These are phyloP conservation scores for Centella asiatica DNA, from an alignment of 129 eudicot species.

Conservation along the genomic window DNA sequence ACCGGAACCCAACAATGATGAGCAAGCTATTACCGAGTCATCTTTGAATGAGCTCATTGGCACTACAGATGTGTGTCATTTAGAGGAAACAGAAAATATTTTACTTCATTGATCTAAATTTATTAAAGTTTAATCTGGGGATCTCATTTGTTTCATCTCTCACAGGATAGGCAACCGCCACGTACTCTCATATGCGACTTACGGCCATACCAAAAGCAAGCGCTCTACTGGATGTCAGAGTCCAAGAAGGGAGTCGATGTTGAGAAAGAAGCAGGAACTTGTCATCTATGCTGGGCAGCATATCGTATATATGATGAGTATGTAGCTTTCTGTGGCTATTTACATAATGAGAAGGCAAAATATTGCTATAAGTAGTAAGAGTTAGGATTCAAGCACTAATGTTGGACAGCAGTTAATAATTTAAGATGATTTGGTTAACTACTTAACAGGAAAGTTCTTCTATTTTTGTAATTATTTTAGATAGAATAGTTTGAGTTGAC, in stretches of 20 bases:
- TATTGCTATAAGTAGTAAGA: too few relatives aligned
- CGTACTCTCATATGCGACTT: conserved; percentile 52
- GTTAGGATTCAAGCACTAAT: too few relatives aligned
- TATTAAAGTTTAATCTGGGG: not conserved
- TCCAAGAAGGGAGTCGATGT: conserved; percentile 54
- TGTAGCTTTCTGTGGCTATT: too few relatives aligned
- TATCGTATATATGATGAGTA: conserved; percentile 72
- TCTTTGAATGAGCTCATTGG: conserved; percentile 83
- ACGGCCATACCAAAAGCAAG: conserved; percentile 83
- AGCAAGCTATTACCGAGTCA: conserved; percentile 58
- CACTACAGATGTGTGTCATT: conserved; percentile 61
- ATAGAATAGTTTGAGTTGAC: too few relatives aligned
- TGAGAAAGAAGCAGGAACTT: conserved; percentile 56
- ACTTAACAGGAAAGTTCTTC: too few relatives aligned
- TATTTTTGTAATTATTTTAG: too few relatives aligned
- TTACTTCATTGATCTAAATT: not conserved
- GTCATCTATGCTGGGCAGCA: conserved; percentile 89
- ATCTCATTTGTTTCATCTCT: not conserved
- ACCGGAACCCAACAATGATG: conserved; percentile 38
- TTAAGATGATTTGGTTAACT: too few relatives aligned
- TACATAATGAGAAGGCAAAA: too few relatives aligned
- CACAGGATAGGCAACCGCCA: conserved; percentile 73
- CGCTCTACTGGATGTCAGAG: conserved; percentile 84
- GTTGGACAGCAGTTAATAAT: too few relatives aligned
- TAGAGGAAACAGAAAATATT: conserved; percentile 41